These are phyloP conservation scores for Cladobotryum mycophilum DNA, from an alignment of 2,329 filamentous ascomycete genomes.

Conservation along the genomic window DNA sequence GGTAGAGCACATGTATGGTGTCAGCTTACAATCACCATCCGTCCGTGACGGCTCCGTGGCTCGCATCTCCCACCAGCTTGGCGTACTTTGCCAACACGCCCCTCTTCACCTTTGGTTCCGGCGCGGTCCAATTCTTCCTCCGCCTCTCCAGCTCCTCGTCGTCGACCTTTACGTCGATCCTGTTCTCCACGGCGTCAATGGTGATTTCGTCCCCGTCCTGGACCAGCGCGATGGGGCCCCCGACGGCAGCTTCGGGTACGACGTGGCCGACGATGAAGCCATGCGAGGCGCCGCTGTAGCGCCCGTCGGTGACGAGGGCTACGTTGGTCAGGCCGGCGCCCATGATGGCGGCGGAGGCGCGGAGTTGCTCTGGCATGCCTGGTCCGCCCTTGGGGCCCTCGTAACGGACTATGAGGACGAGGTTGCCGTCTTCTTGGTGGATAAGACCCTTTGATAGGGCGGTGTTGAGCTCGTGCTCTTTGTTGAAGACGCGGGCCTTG, in stretches of 20 bases:
- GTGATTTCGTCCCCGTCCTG: conserved; percentile 74
- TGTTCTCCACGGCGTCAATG: conserved; percentile 78
- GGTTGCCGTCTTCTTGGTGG: conserved; percentile 55
- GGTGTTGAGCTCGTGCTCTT: conserved; percentile 70
- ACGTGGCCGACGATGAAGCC: conserved; percentile 94
- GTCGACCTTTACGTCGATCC: conserved; percentile 60
- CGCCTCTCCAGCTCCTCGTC: conserved; percentile 64
- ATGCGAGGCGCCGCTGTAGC: conserved; percentile 83
- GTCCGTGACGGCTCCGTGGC: conserved; percentile 85
- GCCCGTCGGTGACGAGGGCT: conserved; percentile 84
- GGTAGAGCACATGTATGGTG: too few species aligned
- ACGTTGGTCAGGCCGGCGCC: conserved; percentile 83
- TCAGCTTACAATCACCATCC: conserved; percentile 18
- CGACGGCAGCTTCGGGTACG: conserved; percentile 80
- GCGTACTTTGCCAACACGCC: conserved; percentile 90
- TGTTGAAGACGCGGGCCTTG: conserved; percentile 76
- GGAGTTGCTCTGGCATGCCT: conserved; percentile 93
- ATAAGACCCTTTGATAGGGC: conserved; percentile 66
- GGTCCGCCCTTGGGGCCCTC: conserved; percentile 91
- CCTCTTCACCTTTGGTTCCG: conserved; percentile 66
- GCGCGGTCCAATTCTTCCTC: conserved; percentile 62
- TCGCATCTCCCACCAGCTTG: conserved; percentile 80
- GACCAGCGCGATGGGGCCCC: conserved; percentile 82
- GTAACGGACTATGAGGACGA: conserved; percentile 86
- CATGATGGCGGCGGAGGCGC: conserved; percentile 84